These are phyloP conservation scores for Zygnema cylindricum DNA, from an alignment of 139 green algal species.

Conservation along the genomic window DNA sequence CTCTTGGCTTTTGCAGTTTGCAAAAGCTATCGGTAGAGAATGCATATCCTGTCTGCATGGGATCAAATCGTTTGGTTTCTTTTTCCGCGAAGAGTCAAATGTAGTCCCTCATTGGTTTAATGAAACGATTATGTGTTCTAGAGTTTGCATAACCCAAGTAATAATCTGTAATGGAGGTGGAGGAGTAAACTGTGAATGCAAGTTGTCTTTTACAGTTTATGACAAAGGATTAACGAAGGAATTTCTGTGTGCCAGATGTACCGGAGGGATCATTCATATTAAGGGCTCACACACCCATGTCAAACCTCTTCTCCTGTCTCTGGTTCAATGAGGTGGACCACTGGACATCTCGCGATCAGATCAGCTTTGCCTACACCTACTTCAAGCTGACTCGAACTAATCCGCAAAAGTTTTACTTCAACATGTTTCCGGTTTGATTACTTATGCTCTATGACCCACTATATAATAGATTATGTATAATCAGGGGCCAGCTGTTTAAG, in stretches of 20 bases:
- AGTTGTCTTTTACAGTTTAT: not conserved
- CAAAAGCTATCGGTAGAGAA: too few relatives aligned
- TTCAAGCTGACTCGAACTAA: slow-evolving; percentile 46
- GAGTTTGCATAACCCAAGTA: slow-evolving; percentile 1
- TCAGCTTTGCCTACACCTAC: slow-evolving; percentile 59
- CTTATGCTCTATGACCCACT: too few relatives aligned
- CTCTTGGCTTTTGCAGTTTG: too few relatives aligned
- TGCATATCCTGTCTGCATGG: too few relatives aligned
- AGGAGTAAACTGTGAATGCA: not conserved
- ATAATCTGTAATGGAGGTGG: not conserved
- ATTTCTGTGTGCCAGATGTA: slow-evolving; percentile 48
- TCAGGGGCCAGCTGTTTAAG: too few relatives aligned
- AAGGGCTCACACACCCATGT: slow-evolving; percentile 55
- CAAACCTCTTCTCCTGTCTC: slow-evolving; percentile 62
- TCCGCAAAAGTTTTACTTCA: slow-evolving; percentile 37
- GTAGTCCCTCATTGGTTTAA: too few relatives aligned
- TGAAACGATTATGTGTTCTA: too few relatives aligned
- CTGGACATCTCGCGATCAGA: slow-evolving; percentile 54
- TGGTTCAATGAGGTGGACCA: slow-evolving; percentile 64
- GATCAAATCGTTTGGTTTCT: too few relatives aligned
- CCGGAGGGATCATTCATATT: slow-evolving; percentile 57
- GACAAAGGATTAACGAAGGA: too few relatives aligned
- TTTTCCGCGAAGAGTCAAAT: too few relatives aligned
- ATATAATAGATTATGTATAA: too few relatives aligned
- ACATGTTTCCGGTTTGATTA: slow-evolving; percentile 60